A percentile compares a stretch with the other conserved stretches of the same genome.
Evolutionary conservation across 2,329 filamentous ascomycete genomes (phyloP).

Genomic region (Colletotrichum endophyticum): DNA sequence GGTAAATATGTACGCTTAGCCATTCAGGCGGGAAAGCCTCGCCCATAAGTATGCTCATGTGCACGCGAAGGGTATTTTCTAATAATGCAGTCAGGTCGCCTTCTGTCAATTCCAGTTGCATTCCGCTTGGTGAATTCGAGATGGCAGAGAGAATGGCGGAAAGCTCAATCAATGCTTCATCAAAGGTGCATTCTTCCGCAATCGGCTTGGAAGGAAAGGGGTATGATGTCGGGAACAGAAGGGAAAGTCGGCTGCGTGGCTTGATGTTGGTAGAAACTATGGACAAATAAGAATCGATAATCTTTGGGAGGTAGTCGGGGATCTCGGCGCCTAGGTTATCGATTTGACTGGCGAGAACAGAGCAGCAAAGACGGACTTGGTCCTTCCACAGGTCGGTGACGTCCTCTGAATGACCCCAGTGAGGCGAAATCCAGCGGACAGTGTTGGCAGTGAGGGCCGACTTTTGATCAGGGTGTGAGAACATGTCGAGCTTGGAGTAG

Average conservation of each 20-base stretch:
- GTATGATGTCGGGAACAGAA: conserved; percentile 89
- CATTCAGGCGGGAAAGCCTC: conserved; percentile 89
- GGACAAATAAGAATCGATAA: conserved; percentile 86
- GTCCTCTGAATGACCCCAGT: conserved; percentile 81
- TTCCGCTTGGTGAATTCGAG: conserved; percentile 74
- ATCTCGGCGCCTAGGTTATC: conserved; percentile 80
- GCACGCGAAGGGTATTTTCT: conserved; percentile 79
- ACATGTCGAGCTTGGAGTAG: conserved; percentile 82
- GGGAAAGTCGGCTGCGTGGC: conserved; percentile 73
- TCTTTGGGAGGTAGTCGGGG: conserved; percentile 87
- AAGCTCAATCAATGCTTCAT: conserved; percentile 88
- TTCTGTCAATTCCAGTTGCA: conserved; percentile 77
- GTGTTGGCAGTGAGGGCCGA: conserved; percentile 80
- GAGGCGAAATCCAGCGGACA: conserved; percentile 87
- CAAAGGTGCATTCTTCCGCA: conserved; percentile 67
- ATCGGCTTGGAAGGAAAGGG: conserved; percentile 82
- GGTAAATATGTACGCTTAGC: conserved; percentile 92
- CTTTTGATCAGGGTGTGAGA: conserved; percentile 78
- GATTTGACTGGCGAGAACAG: conserved; percentile 86
- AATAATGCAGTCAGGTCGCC: conserved; percentile 78
- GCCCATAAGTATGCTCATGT: conserved; percentile 87
- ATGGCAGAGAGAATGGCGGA: conserved; percentile 86
- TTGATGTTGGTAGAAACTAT: conserved; percentile 64
- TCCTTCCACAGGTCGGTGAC: conserved; percentile 89
- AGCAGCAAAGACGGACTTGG: conserved; percentile 92